Evolutionary conservation across 805 yeast genomes (phyloP), one percentile per base, ranked within the genome.

Genomic region (Blastobotrys mokoenaii): DNA sequence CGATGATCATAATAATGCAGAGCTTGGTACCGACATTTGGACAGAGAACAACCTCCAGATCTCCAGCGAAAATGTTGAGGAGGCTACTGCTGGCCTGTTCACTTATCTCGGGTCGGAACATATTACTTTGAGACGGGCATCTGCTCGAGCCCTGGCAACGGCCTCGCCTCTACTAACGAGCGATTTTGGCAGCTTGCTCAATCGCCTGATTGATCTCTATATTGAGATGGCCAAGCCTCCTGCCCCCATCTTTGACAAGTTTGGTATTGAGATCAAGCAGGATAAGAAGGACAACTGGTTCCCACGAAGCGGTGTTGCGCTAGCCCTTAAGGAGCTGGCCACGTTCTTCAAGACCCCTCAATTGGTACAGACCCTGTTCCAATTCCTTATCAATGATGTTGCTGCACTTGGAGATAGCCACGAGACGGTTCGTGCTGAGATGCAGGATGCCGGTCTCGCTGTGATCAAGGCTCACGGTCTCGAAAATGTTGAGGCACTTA

Each of bases 391-490:
- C 25, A 68, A 74, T 14, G 52, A 52, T 9, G 53, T 52, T 15
- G 33, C 74, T 38, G 84, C 90, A 1, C 68, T 88, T 37, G 88
- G 86, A 25, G 97, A 89, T 59, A 71, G 74, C 47, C 84, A 84
- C 47, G 66, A 74, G 0, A 64, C 76, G 43, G 96, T 87, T 3
- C 76, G 93, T 44, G 84, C 80, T 50, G 94, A 84, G 58, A 72
- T 88, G 60, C 88, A 86, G 57, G 90, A 83, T 45, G 93, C 96
- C n/a, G 97, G 96, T 41, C 72, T 85, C 47, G 77, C 73, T 35
- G 71, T 86, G 30, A 78, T 93, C 44, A 73, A 79, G 36, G 57
- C 60, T 1, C 82, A 80, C 52, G 97, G 96, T 16, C 18, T 74
- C 17, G 58, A 64, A 3, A 70, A 73, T 45, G 82, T 88, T n/a